Evolutionary conservation across 306 rosid species (phyloP), one percentile per base, ranked within the genome.

Genomic region (Gleditsia sinensis): DNA sequence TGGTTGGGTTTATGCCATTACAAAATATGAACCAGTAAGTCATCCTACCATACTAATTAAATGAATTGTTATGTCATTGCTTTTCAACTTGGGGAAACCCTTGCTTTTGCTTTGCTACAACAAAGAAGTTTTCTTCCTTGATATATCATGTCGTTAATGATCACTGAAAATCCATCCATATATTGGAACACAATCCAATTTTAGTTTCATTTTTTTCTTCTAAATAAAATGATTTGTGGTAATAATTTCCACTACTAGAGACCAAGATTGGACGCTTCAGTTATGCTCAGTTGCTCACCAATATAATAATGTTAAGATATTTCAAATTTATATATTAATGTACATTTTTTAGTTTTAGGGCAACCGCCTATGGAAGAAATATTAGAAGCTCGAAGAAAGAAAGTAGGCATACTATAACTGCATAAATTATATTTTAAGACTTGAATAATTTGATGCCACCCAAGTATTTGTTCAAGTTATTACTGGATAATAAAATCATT

Each of bases 1-100:
- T 39, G 98, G 97, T 74, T 94, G 93, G 98, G 87, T 94, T 61
- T 94, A 91, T 81, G 95, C 97, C 50, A 69, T 92, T 34, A 92
- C 97, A 53, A 90, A 91, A 86, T 91, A 83, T 54, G 86, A 88
- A 79, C 96, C 98, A 19, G 93, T 91, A 75, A 82, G 93, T 76
- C 73, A 49, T 80, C 67, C 57, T 59, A 50, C 69, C 32, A n/a
- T n/a, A n/a, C n/a, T n/a, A n/a, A n/a, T n/a, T n/a, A n/a, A n/a
- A n/a, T n/a, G n/a, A n/a, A n/a, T n/a, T n/a, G n/a, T n/a, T n/a
- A n/a, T n/a, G n/a, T n/a, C n/a, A n/a, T n/a, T n/a, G n/a, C n/a
- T n/a, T n/a, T n/a, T n/a, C n/a, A n/a, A n/a, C n/a, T n/a, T n/a
- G n/a, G n/a, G n/a, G n/a, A n/a, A n/a, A n/a, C n/a, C n/a, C n/a